phyloP scores from a whole-genome alignment of 345 rosid genomes.

The Murraya koenigii region DNA sequence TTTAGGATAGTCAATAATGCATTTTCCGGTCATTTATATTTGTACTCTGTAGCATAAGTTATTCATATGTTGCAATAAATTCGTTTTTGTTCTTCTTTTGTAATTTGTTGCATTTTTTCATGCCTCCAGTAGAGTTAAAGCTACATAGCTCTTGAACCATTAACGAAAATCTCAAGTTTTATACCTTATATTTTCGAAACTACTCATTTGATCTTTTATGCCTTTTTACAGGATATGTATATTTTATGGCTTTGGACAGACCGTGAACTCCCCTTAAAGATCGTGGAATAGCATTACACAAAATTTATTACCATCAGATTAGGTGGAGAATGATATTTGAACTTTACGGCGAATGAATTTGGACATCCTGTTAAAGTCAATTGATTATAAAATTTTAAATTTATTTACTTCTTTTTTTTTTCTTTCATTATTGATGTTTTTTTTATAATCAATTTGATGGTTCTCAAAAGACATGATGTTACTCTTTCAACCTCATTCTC shows the following conservation, averaged over 20 bases:
- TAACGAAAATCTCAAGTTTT: background rate
- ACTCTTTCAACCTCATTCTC: conserved; percentile 12
- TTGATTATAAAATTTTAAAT: conserved; percentile 1
- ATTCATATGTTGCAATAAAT: background rate
- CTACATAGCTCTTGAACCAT: background rate
- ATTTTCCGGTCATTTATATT: background rate
- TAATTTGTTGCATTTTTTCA: background rate
- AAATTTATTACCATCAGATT: conserved; percentile 90
- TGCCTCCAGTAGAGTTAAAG: background rate
- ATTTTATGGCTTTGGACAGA: conserved; percentile 84
- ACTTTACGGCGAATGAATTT: conserved; percentile 98
- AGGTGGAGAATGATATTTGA: conserved; percentile 97
- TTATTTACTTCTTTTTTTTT: background rate
- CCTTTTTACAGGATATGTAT: conserved; percentile 77
- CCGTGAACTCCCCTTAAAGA: conserved; percentile 76
- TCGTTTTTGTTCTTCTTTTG: background rate
- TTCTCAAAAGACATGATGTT: background rate
- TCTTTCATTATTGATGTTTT: background rate
- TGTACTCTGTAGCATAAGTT: background rate
- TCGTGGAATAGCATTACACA: conserved; percentile 95
- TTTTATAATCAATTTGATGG: background rate
- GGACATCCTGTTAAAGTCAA: conserved; percentile 82
- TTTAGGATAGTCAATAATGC: background rate
- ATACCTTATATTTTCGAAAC: background rate
- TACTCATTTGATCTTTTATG: conserved; percentile 10